These are phyloP conservation scores for Galerina marginata DNA, from an alignment of 768 basidiomycete genomes.

Conservation along the genomic window DNA sequence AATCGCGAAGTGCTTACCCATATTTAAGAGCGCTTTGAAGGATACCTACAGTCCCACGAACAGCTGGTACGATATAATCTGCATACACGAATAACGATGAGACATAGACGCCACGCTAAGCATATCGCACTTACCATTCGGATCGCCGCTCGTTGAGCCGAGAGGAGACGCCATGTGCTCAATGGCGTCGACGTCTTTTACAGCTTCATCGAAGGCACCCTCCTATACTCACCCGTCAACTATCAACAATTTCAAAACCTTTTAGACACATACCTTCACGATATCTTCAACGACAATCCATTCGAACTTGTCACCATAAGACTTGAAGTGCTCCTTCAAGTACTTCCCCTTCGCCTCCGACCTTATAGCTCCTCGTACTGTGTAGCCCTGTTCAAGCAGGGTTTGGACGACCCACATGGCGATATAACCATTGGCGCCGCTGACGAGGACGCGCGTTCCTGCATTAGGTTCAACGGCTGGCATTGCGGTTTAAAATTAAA, in stretches of 20 bases:
- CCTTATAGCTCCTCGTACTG: conserved; percentile 71
- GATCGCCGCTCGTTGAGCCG: conserved; percentile 45
- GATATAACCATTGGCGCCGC: conserved; percentile 65
- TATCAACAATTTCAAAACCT: neutral
- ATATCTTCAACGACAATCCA: conserved; percentile 73
- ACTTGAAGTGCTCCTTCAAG: conserved; percentile 59
- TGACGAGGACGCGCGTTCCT: conserved; percentile 44
- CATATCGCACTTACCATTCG: conserved; percentile 30
- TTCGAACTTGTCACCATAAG: conserved; percentile 64
- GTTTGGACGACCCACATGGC: conserved; percentile 60
- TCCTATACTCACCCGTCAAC: conserved; percentile 37
- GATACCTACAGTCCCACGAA: conserved; percentile 69
- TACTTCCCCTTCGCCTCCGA: conserved; percentile 62
- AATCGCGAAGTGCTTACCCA: neutral
- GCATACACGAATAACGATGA: neutral
- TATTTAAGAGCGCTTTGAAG: conserved; percentile 53
- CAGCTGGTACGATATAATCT: conserved; percentile 73
- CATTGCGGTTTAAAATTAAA: neutral
- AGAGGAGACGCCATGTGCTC: conserved; percentile 72
- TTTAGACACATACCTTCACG: conserved; percentile 30
- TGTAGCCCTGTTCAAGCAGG: conserved; percentile 65
- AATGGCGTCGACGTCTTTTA: conserved; percentile 76
- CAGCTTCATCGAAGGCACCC: conserved; percentile 78
- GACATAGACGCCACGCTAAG: neutral
- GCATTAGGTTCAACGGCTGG: neutral